A percentile compares a stretch with the other conserved stretches of the same genome.
These are phyloP conservation scores for Cudoniella acicularis DNA, from an alignment of 495 filamentous ascomycete genomes.

Conservation along the genomic window DNA sequence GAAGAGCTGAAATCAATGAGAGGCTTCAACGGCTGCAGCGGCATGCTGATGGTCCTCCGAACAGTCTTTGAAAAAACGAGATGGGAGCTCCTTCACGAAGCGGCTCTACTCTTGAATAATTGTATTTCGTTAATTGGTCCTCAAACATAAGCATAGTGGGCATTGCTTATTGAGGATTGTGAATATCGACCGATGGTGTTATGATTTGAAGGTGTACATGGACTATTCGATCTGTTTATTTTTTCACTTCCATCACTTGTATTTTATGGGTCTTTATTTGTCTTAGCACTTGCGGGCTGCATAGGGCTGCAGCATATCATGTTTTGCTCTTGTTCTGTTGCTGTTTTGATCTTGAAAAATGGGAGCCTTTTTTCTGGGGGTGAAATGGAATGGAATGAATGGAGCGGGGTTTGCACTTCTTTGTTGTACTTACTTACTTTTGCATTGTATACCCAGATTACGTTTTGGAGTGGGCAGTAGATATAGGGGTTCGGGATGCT, in stretches of 20 bases:
- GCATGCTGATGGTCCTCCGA: constrained; percentile 76
- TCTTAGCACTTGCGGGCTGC: too few relatives aligned
- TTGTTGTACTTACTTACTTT: too few relatives aligned
- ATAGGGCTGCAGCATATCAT: too few relatives aligned
- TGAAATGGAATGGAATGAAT: too few relatives aligned
- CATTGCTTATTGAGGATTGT: background rate
- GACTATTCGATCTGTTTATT: background rate
- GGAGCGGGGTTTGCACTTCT: too few relatives aligned
- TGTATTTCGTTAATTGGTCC: constrained; percentile 54
- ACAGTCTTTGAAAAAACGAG: constrained; percentile 77
- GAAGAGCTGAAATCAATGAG: constrained; percentile 73
- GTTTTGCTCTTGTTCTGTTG: too few relatives aligned
- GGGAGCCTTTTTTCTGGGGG: too few relatives aligned
- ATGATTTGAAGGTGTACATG: background rate
- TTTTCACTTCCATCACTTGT: background rate
- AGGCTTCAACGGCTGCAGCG: constrained; percentile 78
- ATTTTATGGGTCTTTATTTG: background rate
- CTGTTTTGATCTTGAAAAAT: too few relatives aligned
- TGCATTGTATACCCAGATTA: too few relatives aligned
- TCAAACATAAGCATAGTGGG: background rate
- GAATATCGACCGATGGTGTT: background rate
- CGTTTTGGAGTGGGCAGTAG: too few relatives aligned
- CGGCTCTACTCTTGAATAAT: constrained; percentile 71
- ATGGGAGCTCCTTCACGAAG: constrained; percentile 91
- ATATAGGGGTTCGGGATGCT: too few relatives aligned